Base-by-base conservation (phyloP, 2,329 filamentous ascomycete genomes). In the Colletotrichum gigasporum region DNA sequence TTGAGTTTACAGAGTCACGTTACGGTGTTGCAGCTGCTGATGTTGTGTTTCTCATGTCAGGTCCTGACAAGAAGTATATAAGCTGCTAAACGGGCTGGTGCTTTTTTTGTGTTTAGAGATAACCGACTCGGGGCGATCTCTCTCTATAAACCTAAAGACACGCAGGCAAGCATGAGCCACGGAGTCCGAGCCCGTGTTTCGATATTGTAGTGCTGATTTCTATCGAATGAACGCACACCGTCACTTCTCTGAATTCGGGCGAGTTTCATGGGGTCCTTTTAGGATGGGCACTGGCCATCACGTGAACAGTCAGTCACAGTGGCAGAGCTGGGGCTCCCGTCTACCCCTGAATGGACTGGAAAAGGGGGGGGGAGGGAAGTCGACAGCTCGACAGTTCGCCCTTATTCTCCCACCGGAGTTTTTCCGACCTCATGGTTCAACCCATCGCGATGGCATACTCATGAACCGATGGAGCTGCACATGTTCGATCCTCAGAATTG, bases 121-220 rank as follows among this genome's bases (percentile, higher is more conserved):
- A 28, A n/a, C 12, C 37, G 16, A 32, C 37, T 44, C 37, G 18
- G 37, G 26, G 32, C 16, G 18, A 39, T 53, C 26, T 54, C 1
- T 11, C 8, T 35, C 12, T 39, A 14, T 14, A 54, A 44, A 54
- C 18, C 24, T 14, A 54, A 44, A 54, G 35, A 10, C 26, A 12
- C 8, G 5, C 34, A 8, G 20, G 16, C 8, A 32, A 47, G 45
- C 55, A 53, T 63, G 30, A 60, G 24, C 32, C 60, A n/a, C 12
- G 22, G 10, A n/a, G 47, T 63, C 55, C 28, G 55, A 53, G 47
- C 32, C 41, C 24, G 11, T 39, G 60, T 59, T 47, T 63, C 60
- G 55, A 22, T n/a, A 28, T 39, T 22, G n/a, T 30, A 3, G 26
- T 7, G 20, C 30, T 22, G 20, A n/a, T 12, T 22, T 30, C 24